Base-by-base conservation (phyloP, 805 yeast genomes). In the Saccharomycopsis capsularis region DNA sequence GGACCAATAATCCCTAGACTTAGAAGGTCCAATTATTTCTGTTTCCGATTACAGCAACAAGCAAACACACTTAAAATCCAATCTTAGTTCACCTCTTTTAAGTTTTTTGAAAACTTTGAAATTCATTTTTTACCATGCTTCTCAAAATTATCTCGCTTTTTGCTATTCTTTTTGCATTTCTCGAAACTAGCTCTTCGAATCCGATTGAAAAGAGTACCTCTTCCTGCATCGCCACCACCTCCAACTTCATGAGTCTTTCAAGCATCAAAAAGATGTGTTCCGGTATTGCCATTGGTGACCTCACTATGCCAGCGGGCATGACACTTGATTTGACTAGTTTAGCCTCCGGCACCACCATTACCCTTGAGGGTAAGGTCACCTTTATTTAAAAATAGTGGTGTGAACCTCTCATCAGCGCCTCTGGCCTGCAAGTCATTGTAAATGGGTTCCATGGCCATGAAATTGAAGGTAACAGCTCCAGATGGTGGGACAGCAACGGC, bases 401-500 rank as follows among this genome's bases (percentile, higher is more conserved):
- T 27, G 58, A 56, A 32, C 56, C 58, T 13, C 49, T 55, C 27
- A 51, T 55, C 36, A 39, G 44, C 4, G 52, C 48, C 27, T 37
- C 51, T 38, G 57, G 56, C 40, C 32, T 51, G 5, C 41, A 42
- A n/a, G 46, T 54, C 23, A 55, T 48, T 22, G 55, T 55, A 22
- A 41, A 38, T 34, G 58, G 58, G 40, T 51, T 51, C 4, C 44
- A 52, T 3, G 55, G 56, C 35, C 50, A 52, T 47, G 42, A 47
- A 11, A 42, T 56, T 23, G 41, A 56, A 30, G 58, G 58, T 45
- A 42, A 47, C 11, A 56, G 58, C 42, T 45, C 49, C 3, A 40
- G 27, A 37, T 54, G 54, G 53, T 56, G 57, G 57, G 58, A 56
- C 40, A 56, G 57, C 35, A 6, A 44, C 44, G 56, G 57, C 16